Evolutionary conservation across 805 yeast species (phyloP), one percentile per base, ranked within the genome.

Genomic region (Candida yuanshanica): DNA sequence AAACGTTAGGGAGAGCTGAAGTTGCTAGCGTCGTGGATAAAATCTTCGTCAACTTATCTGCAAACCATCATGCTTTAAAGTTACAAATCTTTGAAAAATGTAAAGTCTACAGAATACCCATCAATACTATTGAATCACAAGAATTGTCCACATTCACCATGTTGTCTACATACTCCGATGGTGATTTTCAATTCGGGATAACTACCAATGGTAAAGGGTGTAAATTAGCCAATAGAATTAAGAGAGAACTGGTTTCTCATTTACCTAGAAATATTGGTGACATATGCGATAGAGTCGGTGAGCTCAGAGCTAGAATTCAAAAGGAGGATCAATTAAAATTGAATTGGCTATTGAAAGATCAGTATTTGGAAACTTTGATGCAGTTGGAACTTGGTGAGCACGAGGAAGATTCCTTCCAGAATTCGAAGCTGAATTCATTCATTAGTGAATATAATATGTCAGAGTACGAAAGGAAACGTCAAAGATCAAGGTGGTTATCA

Each of bases 151-250:
- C 90, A 0, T 90, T 90, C 58, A 77, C 91, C 1, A 60, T 88
- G 40, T 66, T 88, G 18, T 83, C 96, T 0, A 77, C 90, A 0
- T 77, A 75, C 55, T 64, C 68, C 2, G 79, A 81, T 42, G 93
- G 95, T 7, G 78, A 75, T 38, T 78, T 90, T 61, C 91, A 85
- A 59, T 50, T 90, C 39, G 95, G 95, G 1, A 77, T 90, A 9
- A 79, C 91, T 3, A 90, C 97, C 0, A 75, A 81, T 20, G 95
- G 96, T 0, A 84, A 84, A 62, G 96, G 97, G 5, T 90, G 97
- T 64, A 77, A 87, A 38, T 66, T 90, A 38, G 95, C 96, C 1
- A 75, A 80, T 41, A 70, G 95, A 51, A 73, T 90, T 51, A 83
- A 80, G 52, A 68, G 97, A 47, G 95, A 85, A 45, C 63, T 87